Conservation (phyloP, 306 rosid species). For the Morella rubra region DNA sequence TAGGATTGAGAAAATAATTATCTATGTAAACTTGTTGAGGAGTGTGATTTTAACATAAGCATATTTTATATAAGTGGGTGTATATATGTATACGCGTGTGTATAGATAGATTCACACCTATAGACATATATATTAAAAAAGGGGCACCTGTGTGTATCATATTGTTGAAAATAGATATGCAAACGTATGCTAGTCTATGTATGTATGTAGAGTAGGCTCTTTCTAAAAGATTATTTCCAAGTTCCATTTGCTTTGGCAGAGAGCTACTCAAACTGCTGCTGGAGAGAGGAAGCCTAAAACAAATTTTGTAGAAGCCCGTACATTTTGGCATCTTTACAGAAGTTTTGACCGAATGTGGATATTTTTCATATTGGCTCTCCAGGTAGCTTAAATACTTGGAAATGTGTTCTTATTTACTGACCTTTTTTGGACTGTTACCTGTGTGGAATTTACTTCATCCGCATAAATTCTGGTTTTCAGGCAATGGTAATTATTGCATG, state of each 20-base stretch:
- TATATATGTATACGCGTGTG: neutral
- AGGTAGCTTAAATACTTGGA: slow-evolving; percentile 52
- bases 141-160: too few relatives aligned
- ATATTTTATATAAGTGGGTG: neutral
- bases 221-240: slow-evolving; percentile 16
- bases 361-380: slow-evolving; percentile 90
- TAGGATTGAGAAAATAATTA: too few relatives aligned
- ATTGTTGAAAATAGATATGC: too few relatives aligned
- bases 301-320: slow-evolving; percentile 94
- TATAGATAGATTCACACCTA: too few relatives aligned
- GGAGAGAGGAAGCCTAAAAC: slow-evolving; percentile 88
- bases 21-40: neutral
- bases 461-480: slow-evolving; percentile 46
- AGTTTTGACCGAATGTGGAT: slow-evolving; percentile 99
- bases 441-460: slow-evolving; percentile 13
- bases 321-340: slow-evolving; percentile 85
- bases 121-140: too few relatives aligned
- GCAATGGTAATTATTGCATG: slow-evolving; percentile 93
- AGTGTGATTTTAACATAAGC: neutral
- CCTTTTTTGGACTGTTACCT: neutral
- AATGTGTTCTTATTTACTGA: slow-evolving; percentile 6
- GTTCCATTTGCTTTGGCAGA: slow-evolving; percentile 48
- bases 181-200: too few relatives aligned
- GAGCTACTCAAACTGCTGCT: slow-evolving; percentile 43
- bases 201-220: neutral